A percentile compares a stretch with the other conserved stretches of the same genome.
Evolutionary conservation across 1,284 basidiomycete species (phyloP).

Genomic region (Cryptococcus floricola): DNA sequence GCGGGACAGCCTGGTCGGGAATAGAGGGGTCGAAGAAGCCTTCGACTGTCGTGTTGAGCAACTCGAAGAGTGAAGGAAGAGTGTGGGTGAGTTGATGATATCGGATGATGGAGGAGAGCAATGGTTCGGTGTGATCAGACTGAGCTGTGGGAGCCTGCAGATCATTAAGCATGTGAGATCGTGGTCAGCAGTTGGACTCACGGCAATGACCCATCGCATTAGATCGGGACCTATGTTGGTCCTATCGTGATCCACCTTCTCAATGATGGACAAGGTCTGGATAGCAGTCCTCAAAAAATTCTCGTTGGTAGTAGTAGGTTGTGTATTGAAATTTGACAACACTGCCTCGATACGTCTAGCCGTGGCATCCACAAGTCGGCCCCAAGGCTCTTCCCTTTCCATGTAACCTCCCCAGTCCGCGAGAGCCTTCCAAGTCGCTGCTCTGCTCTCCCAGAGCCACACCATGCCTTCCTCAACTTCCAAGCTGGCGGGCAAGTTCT

Average conservation of each 20-base stretch:
- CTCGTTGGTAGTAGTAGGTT: constrained; percentile 13
- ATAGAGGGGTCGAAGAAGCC: constrained; percentile 19
- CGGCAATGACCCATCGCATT: constrained; percentile 35
- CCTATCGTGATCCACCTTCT: constrained; percentile 31
- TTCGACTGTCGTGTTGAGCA: constrained; percentile 17
- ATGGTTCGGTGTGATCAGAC: constrained; percentile 6
- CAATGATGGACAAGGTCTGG: constrained; percentile 17
- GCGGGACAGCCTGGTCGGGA: constrained; percentile 15
- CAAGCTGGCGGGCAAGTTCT: neutral
- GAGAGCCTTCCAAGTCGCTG: constrained; percentile 28
- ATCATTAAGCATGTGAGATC: neutral
- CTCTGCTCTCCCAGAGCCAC: constrained; percentile 17
- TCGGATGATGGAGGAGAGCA: constrained; percentile 25
- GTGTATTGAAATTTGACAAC: constrained; percentile 8
- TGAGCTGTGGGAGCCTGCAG: constrained; percentile 6
- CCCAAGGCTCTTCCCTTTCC: constrained; percentile 33
- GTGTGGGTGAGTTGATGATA: constrained; percentile 37
- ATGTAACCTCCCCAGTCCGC: constrained; percentile 43
- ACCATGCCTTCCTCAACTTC: neutral
- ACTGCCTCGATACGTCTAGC: constrained; percentile 15
- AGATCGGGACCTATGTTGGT: constrained; percentile 21
- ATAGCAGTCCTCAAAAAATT: constrained; percentile 16
- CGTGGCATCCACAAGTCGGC: constrained; percentile 19
- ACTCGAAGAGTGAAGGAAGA: constrained; percentile 19
- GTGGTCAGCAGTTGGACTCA: constrained; percentile 11